A percentile compares a stretch with the other conserved stretches of the same genome.
phyloP scores from a whole-genome alignment of 768 basidiomycete species.

The Panaeolus papilionaceus region DNA sequence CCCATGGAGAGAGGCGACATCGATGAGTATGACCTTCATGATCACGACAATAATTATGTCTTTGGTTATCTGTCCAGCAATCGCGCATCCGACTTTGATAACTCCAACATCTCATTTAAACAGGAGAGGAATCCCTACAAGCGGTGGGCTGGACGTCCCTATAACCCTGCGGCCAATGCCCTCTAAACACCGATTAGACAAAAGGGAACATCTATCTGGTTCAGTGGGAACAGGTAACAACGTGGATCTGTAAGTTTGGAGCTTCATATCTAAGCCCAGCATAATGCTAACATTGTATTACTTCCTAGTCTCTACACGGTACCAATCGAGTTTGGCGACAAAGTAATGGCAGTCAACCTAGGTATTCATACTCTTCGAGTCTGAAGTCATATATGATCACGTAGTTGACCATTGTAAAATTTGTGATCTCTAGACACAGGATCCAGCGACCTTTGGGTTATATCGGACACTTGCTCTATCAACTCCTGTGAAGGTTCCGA shows the following conservation, averaged over 20 bases:
- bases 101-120: not conserved
- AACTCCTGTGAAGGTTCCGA: slow-evolving; percentile 44
- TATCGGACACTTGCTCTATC: slow-evolving; percentile 53
- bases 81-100: not conserved
- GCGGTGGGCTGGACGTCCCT: not conserved
- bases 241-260: slow-evolving; percentile 39
- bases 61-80: not conserved
- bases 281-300: not conserved
- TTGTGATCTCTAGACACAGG: slow-evolving; percentile 59
- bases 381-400: not conserved
- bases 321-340: slow-evolving; percentile 40
- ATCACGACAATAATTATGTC: not conserved
- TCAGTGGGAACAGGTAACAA: slow-evolving; percentile 43
- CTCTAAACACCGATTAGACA: slow-evolving; percentile 17
- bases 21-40: slow-evolving; percentile 7
- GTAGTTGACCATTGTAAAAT: not conserved
- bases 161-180: not conserved
- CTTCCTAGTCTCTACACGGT: slow-evolving; percentile 40
- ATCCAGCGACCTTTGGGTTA: slow-evolving; percentile 74
- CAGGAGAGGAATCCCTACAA: not conserved
- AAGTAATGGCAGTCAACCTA: slow-evolving; percentile 37
- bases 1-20: not conserved
- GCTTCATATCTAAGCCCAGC: not conserved
- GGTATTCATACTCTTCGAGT: slow-evolving; percentile 26
- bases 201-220: slow-evolving; percentile 38